A percentile compares a stretch with the other conserved stretches of the same genome.
phyloP scores from a whole-genome alignment of 139 green algal species.

The Tetraselmis chui region DNA sequence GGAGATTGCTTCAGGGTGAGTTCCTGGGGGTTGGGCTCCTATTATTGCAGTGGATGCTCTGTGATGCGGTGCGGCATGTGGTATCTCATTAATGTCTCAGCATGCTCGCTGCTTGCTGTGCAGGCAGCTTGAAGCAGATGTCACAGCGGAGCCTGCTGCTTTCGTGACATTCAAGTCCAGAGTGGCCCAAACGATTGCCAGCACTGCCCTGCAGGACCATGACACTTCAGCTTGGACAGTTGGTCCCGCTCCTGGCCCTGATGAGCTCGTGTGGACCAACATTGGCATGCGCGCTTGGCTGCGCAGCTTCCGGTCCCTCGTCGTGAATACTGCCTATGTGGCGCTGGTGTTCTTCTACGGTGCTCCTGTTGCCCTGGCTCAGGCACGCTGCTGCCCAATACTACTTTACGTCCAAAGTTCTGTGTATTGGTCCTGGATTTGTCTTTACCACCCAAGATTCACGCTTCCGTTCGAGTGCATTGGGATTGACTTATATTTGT shows the following conservation, averaged over 20 bases:
- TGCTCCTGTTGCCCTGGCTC: not conserved
- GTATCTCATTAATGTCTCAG: no score
- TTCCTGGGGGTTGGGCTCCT: not conserved
- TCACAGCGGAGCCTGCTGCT: not conserved
- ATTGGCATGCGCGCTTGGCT: not conserved
- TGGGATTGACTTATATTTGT: no score
- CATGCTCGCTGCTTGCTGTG: no score
- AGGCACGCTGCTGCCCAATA: no score
- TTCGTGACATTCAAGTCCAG: not conserved
- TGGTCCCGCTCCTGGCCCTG: not conserved
- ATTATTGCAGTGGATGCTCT: no score
- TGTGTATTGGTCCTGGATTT: no score
- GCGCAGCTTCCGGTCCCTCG: not conserved
- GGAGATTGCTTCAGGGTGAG: not conserved
- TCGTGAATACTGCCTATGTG: not conserved
- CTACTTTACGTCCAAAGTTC: no score
- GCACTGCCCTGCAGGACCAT: not conserved
- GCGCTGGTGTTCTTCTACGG: not conserved
- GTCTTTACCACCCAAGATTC: no score
- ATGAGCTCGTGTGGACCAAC: not conserved
- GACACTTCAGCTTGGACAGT: not conserved
- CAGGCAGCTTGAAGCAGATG: not conserved
- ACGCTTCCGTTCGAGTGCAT: no score
- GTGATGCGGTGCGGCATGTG: no score
- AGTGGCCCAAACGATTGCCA: not conserved